Conservation (phyloP, 495 filamentous ascomycete genomes). For the Tirmania nivea region DNA sequence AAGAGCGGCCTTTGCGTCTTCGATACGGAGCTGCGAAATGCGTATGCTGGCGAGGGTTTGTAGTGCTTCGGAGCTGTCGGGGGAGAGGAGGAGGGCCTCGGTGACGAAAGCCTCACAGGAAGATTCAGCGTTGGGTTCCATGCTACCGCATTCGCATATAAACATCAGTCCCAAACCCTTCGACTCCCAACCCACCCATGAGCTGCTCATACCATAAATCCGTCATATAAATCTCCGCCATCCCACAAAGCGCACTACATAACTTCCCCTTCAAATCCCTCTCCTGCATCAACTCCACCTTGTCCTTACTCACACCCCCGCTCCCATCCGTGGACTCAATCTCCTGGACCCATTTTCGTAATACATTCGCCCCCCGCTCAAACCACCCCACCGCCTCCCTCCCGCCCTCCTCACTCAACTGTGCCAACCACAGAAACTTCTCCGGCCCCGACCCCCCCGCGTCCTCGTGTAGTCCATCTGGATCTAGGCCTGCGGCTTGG, state of each 20-base stretch:
- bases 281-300: conserved; percentile 31
- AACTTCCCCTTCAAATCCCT: conserved; percentile 44
- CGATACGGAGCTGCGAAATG: conserved; percentile 57
- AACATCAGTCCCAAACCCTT: neutral
- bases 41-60: conserved; percentile 86
- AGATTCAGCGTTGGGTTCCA: conserved; percentile 71
- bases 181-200: neutral
- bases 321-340: conserved; percentile 15
- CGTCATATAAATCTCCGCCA: conserved; percentile 95
- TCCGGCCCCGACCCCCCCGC: conserved; percentile 55
- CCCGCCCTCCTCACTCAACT: conserved; percentile 74
- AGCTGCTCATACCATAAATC: conserved; percentile 40
- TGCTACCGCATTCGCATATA: conserved; percentile 22
- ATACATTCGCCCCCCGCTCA: conserved; percentile 49
- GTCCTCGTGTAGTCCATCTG: conserved; percentile 35
- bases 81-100: conserved; percentile 58
- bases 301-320: conserved; percentile 23
- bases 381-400: conserved; percentile 70
- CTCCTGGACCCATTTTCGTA: conserved; percentile 39
- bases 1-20: conserved; percentile 62
- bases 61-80: conserved; percentile 56
- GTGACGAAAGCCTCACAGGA: conserved; percentile 68
- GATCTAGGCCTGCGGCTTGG: conserved; percentile 48
- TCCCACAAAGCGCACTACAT: conserved; percentile 66
- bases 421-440: conserved; percentile 90